phyloP scores from a whole-genome alignment of 768 basidiomycete genomes.

The Pisolithus sp. region DNA sequence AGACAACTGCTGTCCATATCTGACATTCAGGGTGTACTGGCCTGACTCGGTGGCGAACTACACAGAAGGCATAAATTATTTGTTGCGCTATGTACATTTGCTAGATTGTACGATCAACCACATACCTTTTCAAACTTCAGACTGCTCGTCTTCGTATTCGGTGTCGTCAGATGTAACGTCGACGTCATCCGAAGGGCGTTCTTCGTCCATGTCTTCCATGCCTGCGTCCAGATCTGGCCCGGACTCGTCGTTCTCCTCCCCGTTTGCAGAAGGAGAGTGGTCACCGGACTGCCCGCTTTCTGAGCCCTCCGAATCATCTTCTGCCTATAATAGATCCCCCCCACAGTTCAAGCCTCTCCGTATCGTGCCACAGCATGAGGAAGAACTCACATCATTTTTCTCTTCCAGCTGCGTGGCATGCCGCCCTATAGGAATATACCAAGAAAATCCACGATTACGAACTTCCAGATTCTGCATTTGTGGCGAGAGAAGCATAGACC shows the following conservation, averaged over 20 bases:
- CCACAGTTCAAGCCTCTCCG: background rate
- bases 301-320: slow-evolving; percentile 29
- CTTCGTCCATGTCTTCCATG: slow-evolving; percentile 38
- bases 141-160: slow-evolving; percentile 47
- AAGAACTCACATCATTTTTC: slow-evolving; percentile 64
- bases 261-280: slow-evolving; percentile 24
- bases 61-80: slow-evolving; percentile 7
- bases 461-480: slow-evolving; percentile 47
- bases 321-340: slow-evolving; percentile 20
- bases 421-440: slow-evolving; percentile 68
- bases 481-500: background rate
- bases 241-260: slow-evolving; percentile 37
- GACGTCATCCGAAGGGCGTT: slow-evolving; percentile 36
- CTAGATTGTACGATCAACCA: slow-evolving; percentile 4
- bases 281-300: slow-evolving; percentile 27
- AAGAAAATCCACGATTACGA: slow-evolving; percentile 59
- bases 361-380: background rate
- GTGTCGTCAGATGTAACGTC: slow-evolving; percentile 37
- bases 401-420: slow-evolving; percentile 72
- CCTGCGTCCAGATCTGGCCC: slow-evolving; percentile 32
- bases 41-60: slow-evolving; percentile 1
- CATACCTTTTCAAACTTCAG: slow-evolving; percentile 6
- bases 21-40: slow-evolving; percentile 23
- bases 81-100: slow-evolving; percentile 8
- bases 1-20: slow-evolving; percentile 27